phyloP scores from a whole-genome alignment of 306 rosid genomes.

The Sicyos baderoa region DNA sequence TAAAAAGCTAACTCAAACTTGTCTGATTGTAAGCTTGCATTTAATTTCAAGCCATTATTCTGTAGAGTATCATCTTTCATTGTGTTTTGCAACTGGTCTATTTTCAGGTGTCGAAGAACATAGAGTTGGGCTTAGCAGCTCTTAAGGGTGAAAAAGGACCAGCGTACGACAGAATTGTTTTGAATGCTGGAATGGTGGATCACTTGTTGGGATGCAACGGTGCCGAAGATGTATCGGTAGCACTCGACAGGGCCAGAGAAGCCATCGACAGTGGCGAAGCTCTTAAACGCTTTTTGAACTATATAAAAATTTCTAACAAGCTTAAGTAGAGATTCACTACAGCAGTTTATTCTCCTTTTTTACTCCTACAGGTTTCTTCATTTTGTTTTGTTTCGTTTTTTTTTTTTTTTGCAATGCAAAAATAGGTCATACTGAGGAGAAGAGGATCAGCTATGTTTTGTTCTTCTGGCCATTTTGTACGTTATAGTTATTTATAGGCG shows the following conservation, averaged over 20 bases:
- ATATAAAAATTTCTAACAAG: conserved; percentile 65
- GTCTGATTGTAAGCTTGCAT: too few species aligned
- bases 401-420: not conserved
- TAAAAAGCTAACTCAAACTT: too few species aligned
- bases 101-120: conserved; percentile 59
- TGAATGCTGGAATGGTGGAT: conserved; percentile 90
- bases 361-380: not conserved
- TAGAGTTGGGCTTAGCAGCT: conserved; percentile 83
- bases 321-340: not conserved
- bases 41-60: too few species aligned
- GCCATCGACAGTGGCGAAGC: conserved; percentile 91
- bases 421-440: not conserved
- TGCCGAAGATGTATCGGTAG: conserved; percentile 59
- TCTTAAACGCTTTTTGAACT: conserved; percentile 60
- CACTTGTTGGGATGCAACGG: conserved; percentile 91
- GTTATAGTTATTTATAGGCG: not conserved
- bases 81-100: not conserved
- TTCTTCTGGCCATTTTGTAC: not conserved
- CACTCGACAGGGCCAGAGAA: conserved; percentile 86
- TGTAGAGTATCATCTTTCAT: not conserved
- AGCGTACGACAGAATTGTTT: conserved; percentile 74
- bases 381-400: not conserved
- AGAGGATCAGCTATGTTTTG: not conserved
- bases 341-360: too few species aligned
- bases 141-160: conserved; percentile 79